These are phyloP conservation scores for Lathyrus tuberosus DNA, from an alignment of 306 rosid genomes.

Conservation along the genomic window DNA sequence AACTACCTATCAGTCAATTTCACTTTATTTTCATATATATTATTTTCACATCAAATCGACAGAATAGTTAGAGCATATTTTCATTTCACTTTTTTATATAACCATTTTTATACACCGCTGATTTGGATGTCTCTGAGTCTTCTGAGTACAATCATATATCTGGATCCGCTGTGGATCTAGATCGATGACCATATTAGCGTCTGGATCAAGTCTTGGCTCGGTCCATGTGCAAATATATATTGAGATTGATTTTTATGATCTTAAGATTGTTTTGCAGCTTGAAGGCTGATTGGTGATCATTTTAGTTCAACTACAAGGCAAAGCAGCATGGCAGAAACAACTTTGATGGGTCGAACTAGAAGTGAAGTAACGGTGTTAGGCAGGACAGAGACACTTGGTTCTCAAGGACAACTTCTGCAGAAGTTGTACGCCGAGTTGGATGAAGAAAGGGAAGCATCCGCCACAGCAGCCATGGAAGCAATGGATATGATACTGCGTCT, in stretches of 20 bases:
- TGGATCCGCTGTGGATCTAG: too few relatives aligned
- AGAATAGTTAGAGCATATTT: too few relatives aligned
- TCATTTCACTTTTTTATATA: too few relatives aligned
- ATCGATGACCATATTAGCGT: too few relatives aligned
- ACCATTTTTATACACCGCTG: too few relatives aligned
- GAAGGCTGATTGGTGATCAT: constrained; percentile 29
- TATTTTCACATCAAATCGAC: too few relatives aligned
- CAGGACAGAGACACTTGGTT: constrained; percentile 60
- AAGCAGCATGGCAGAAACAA: constrained; percentile 59
- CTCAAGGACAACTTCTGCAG: constrained; percentile 76
- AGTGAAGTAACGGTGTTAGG: constrained; percentile 44
- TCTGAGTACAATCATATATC: not conserved
- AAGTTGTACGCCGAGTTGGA: constrained; percentile 76
- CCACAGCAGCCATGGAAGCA: constrained; percentile 81
- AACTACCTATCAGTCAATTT: too few relatives aligned
- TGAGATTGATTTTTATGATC: not conserved
- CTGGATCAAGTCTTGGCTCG: too few relatives aligned
- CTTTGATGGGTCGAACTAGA: constrained; percentile 54
- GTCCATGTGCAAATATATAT: not conserved
- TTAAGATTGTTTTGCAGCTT: constrained; percentile 4
- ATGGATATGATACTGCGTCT: constrained; percentile 87
- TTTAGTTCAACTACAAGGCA: constrained; percentile 23
- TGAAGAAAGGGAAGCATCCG: constrained; percentile 88
- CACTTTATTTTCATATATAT: too few relatives aligned
- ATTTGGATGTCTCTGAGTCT: not conserved